Percentiles rank a stretch among this genome's conserved stretches.
Conservation (phyloP, 192 early-diverging fungal genomes). For the Rhizoclosmatium globosum region DNA sequence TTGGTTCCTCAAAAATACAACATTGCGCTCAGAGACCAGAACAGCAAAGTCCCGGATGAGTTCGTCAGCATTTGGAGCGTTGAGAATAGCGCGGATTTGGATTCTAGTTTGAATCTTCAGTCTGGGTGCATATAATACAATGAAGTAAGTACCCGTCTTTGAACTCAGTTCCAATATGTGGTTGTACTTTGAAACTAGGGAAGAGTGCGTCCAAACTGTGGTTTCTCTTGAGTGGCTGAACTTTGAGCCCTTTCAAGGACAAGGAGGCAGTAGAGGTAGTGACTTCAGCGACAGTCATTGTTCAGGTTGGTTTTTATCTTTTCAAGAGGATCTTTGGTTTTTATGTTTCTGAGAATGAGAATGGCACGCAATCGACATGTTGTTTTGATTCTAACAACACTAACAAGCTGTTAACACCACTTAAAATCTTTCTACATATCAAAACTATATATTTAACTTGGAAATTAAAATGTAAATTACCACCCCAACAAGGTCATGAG, state of each 20-base stretch:
- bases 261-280: too few species aligned
- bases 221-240: conserved; percentile 7
- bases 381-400: too few species aligned
- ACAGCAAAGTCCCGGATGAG: conserved; percentile 56
- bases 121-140: background rate
- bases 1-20: conserved; percentile 76
- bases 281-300: too few species aligned
- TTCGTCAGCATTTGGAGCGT: background rate
- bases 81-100: conserved; percentile 31
- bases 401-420: too few species aligned
- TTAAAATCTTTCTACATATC: too few species aligned
- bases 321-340: too few species aligned
- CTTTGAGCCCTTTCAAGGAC: background rate
- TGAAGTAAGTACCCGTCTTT: conserved; percentile 1
- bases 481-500: too few species aligned
- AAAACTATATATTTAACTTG: too few species aligned
- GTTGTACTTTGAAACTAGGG: conserved; percentile 8
- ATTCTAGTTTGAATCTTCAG: conserved; percentile 11
- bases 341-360: too few species aligned
- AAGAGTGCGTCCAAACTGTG: conserved; percentile 5
- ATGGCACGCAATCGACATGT: too few species aligned
- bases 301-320: too few species aligned
- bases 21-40: conserved; percentile 71
- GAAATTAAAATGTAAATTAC: too few species aligned
- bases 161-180: conserved; percentile 30